Conservation (phyloP, 768 basidiomycete genomes). For the Pisolithus orientalis region DNA sequence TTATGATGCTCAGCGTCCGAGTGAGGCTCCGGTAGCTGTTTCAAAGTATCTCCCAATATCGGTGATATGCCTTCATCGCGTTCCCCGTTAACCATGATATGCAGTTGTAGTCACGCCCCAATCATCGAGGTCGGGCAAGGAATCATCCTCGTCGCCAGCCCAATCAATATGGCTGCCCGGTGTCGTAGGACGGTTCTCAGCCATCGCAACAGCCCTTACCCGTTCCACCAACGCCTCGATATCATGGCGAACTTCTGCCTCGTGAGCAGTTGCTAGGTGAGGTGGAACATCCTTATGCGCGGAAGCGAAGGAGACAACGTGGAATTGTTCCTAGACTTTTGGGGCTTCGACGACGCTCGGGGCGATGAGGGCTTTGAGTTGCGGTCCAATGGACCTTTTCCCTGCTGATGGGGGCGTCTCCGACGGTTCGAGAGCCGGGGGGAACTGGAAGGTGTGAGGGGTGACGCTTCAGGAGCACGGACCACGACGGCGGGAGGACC, state of each 20-base stretch:
- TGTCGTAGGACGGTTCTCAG: constrained; percentile 55
- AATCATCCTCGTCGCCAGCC: constrained; percentile 82
- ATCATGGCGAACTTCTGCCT: constrained; percentile 49
- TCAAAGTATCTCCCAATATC: constrained; percentile 58
- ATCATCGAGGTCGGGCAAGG: constrained; percentile 77
- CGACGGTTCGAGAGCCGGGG: constrained; percentile 43
- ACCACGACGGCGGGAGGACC: constrained; percentile 14
- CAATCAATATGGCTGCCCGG: constrained; percentile 83
- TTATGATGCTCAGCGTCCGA: constrained; percentile 19
- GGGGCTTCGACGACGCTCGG: constrained; percentile 25
- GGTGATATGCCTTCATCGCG: constrained; percentile 52
- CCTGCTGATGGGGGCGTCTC: constrained; percentile 40
- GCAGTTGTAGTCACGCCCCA: constrained; percentile 64
- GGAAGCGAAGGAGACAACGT: constrained; percentile 16
- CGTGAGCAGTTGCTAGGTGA: constrained; percentile 37
- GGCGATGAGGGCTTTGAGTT: constrained; percentile 12
- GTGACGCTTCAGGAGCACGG: constrained; percentile 13
- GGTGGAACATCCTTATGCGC: constrained; percentile 56
- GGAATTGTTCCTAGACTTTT: constrained; percentile 26
- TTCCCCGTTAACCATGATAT: constrained; percentile 20
- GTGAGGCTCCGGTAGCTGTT: constrained; percentile 47
- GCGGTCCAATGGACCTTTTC: constrained; percentile 16
- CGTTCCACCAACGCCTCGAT: constrained; percentile 77
- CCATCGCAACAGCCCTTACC: constrained; percentile 69
- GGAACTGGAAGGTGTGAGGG: constrained; percentile 25